Evolutionary conservation across 345 rosid species (phyloP).

Genomic region (Aegle marmelos): DNA sequence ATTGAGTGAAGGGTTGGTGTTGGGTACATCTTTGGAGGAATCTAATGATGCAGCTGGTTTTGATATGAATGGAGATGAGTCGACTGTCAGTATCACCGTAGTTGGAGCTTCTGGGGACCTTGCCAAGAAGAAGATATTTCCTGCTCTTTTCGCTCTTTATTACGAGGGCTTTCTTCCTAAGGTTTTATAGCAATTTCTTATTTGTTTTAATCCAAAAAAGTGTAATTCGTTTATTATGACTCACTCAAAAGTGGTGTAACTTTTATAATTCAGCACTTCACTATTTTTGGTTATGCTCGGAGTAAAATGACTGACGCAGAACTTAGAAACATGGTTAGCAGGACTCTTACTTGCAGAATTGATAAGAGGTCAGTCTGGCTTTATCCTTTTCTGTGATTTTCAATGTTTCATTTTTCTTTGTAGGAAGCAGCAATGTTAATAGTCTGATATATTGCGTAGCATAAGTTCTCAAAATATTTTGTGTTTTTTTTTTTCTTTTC

Average conservation of each 20-base stretch:
- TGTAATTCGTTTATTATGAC: background rate
- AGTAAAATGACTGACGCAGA: conserved; percentile 97
- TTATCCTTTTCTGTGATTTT: background rate
- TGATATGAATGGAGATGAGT: conserved; percentile 44
- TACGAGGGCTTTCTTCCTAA: conserved; percentile 92
- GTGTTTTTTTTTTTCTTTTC: background rate
- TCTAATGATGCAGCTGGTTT: conserved; percentile 35
- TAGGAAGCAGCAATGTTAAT: background rate
- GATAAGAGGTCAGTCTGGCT: conserved; percentile 68
- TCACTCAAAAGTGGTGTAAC: conserved; percentile 6
- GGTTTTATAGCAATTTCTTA: conserved; percentile 39
- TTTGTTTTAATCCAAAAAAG: conserved; percentile 6
- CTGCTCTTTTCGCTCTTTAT: conserved; percentile 96
- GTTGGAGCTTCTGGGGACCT: conserved; percentile 99
- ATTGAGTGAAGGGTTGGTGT: conserved; percentile 42
- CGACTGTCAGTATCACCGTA: conserved; percentile 84
- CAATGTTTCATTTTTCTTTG: background rate
- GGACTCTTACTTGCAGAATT: conserved; percentile 92
- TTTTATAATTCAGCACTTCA: conserved; percentile 66
- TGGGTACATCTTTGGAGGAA: conserved; percentile 41
- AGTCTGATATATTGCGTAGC: background rate
- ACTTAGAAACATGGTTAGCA: conserved; percentile 92
- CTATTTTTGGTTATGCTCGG: conserved; percentile 89
- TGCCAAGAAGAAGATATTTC: conserved; percentile 98
- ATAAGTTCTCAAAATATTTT: background rate